Evolutionary conservation across 371 early-diverging fungal species (phyloP).

Genomic region (Coemansia sp.): DNA sequence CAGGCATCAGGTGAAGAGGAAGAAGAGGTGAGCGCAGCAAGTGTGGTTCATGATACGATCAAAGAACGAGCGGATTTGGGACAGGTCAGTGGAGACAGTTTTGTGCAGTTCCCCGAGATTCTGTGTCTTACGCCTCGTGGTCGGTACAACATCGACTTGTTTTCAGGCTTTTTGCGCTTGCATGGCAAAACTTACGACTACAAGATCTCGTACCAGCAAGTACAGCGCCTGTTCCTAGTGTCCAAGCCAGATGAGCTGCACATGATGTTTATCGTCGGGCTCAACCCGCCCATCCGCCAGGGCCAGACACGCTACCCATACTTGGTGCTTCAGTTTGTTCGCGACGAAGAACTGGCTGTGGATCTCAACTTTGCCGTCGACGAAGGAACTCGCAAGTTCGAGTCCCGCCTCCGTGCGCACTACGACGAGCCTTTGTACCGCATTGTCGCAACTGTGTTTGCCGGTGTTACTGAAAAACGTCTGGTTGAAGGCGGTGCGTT

Average conservation of each 20-base stretch:
- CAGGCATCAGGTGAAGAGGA: slow-evolving; percentile 55
- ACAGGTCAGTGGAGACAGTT: slow-evolving; percentile 81
- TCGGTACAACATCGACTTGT: slow-evolving; percentile 95
- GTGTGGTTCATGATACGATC: slow-evolving; percentile 86
- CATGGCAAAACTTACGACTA: slow-evolving; percentile 98
- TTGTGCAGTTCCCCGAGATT: slow-evolving; percentile 86
- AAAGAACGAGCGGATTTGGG: slow-evolving; percentile 89
- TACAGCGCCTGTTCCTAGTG: slow-evolving; percentile 81
- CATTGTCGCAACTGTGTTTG: slow-evolving; percentile 89
- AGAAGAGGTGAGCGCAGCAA: slow-evolving; percentile 57
- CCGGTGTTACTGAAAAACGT: slow-evolving; percentile 77
- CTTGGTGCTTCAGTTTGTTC: slow-evolving; percentile 93
- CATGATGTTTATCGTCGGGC: slow-evolving; percentile 85
- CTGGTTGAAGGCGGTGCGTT: slow-evolving; percentile 73
- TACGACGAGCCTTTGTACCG: slow-evolving; percentile 91
- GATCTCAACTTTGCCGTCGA: slow-evolving; percentile 80
- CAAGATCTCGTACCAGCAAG: slow-evolving; percentile 85
- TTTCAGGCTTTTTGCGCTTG: slow-evolving; percentile 84
- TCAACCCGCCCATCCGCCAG: slow-evolving; percentile 97
- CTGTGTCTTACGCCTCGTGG: slow-evolving; percentile 90
- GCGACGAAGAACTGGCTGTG: slow-evolving; percentile 86
- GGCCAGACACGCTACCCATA: slow-evolving; percentile 98
- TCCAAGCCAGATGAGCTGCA: slow-evolving; percentile 94
- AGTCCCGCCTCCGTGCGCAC: slow-evolving; percentile 74
- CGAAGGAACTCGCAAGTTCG: slow-evolving; percentile 66